Conservation (phyloP, 345 rosid species). For the Rhizophora apiculata region DNA sequence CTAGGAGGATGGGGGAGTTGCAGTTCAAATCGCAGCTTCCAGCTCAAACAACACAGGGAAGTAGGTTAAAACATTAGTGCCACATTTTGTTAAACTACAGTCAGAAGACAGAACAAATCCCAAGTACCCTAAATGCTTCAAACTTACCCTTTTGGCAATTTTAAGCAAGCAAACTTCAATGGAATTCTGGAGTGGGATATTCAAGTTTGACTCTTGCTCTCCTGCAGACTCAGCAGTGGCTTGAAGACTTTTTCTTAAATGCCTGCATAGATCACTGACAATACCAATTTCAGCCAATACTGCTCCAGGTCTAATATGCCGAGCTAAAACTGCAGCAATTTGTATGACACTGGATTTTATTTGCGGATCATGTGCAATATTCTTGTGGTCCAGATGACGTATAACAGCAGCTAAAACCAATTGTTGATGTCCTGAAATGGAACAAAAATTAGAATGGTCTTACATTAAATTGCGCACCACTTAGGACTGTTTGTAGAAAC, state of each 20-base stretch:
- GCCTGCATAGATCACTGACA: conserved; percentile 90
- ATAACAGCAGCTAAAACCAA: conserved; percentile 67
- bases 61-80: not conserved
- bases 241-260: conserved; percentile 88
- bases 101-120: conserved; percentile 7
- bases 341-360: conserved; percentile 64
- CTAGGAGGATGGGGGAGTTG: not conserved
- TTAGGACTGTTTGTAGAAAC: not conserved
- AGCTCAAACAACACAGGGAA: not conserved
- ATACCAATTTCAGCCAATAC: conserved; percentile 67
- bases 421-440: conserved; percentile 64
- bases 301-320: conserved; percentile 64
- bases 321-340: conserved; percentile 74
- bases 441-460: conserved; percentile 19
- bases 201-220: conserved; percentile 60
- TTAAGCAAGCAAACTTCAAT: conserved; percentile 92
- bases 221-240: conserved; percentile 61
- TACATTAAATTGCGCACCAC: not conserved
- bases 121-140: conserved; percentile 1
- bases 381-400: conserved; percentile 90
- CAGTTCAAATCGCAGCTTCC: not conserved
- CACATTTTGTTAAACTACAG: conserved; percentile 13
- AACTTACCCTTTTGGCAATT: conserved; percentile 75
- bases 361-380: conserved; percentile 68
- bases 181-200: conserved; percentile 71